These are phyloP conservation scores for Yarrowia sp. DNA, from an alignment of 805 yeast species.

Conservation along the genomic window DNA sequence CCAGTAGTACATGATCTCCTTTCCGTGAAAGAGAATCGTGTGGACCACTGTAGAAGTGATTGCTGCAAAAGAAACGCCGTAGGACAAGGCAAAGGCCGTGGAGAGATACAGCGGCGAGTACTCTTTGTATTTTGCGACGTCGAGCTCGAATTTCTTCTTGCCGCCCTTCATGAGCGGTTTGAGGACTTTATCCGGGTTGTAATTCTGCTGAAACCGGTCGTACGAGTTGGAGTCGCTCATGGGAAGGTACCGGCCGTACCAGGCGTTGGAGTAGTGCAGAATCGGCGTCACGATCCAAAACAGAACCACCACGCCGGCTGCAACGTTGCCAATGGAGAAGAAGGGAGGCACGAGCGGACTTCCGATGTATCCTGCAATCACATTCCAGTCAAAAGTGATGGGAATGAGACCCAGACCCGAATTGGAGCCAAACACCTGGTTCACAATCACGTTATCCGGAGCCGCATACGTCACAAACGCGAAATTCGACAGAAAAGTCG, in stretches of 20 bases:
- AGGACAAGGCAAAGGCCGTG: constrained; percentile 64
- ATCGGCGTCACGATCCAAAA: constrained; percentile 64
- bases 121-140: constrained; percentile 56
- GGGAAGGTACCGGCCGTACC: constrained; percentile 68
- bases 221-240: constrained; percentile 57
- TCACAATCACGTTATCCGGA: constrained; percentile 63
- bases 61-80: constrained; percentile 69
- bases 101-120: constrained; percentile 72
- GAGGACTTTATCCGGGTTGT: constrained; percentile 60
- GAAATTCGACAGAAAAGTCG: constrained; percentile 64
- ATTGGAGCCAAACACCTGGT: constrained; percentile 67
- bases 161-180: constrained; percentile 42
- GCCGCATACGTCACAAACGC: constrained; percentile 70
- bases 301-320: constrained; percentile 57
- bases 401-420: constrained; percentile 73
- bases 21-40: constrained; percentile 63
- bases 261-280: constrained; percentile 60
- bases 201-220: constrained; percentile 59
- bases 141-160: constrained; percentile 50
- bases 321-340: constrained; percentile 54
- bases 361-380: constrained; percentile 61
- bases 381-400: constrained; percentile 73
- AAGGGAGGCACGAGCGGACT: constrained; percentile 72
- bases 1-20: constrained; percentile 60
- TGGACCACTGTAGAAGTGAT: constrained; percentile 67